These are phyloP conservation scores for Aspergillus intermedius DNA, from an alignment of 2,329 filamentous ascomycete genomes.

Conservation along the genomic window DNA sequence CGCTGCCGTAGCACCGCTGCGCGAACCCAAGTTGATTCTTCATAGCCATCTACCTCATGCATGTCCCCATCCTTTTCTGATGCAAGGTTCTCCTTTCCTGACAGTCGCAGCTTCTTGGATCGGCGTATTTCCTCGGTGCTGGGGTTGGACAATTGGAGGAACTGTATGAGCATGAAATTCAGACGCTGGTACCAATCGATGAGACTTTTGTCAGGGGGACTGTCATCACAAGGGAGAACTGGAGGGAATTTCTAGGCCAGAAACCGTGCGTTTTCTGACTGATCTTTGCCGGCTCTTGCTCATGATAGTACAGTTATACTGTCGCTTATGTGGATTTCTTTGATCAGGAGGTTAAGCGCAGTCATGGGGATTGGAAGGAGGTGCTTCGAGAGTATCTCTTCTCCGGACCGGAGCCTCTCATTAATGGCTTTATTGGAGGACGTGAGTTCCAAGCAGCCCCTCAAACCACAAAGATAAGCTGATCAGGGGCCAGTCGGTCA, in stretches of 20 bases:
- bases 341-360: background rate
- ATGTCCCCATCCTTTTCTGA: background rate
- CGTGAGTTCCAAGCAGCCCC: background rate
- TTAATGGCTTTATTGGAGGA: background rate
- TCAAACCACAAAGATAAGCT: background rate
- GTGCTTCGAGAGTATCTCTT: background rate
- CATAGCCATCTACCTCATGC: conserved; percentile 5
- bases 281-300: background rate
- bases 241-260: background rate
- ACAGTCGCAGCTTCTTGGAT: background rate
- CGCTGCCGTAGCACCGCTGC: conserved; percentile 1
- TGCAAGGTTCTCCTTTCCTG: background rate
- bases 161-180: background rate
- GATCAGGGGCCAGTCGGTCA: background rate
- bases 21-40: conserved; percentile 4
- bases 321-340: background rate
- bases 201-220: background rate
- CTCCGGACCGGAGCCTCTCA: background rate
- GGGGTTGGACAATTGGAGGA: background rate
- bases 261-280: background rate
- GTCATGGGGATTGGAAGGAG: background rate
- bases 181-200: background rate
- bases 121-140: background rate
- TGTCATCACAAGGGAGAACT: background rate
- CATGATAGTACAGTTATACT: background rate